phyloP scores from a whole-genome alignment of 768 basidiomycete genomes.

The Hericium erinaceus region DNA sequence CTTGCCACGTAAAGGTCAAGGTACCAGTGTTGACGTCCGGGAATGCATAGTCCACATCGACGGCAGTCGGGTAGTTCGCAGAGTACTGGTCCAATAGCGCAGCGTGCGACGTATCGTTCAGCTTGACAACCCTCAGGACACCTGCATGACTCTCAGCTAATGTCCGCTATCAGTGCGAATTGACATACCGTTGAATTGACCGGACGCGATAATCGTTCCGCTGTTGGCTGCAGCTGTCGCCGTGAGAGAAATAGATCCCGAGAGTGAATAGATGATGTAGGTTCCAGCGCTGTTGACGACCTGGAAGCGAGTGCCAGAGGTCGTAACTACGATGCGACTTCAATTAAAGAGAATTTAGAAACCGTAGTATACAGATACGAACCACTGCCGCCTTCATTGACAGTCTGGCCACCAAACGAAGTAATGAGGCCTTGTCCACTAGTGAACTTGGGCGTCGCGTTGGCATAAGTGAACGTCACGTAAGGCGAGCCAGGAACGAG shows the following conservation, averaged over 20 bases:
- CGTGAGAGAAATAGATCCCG: slow-evolving; percentile 21
- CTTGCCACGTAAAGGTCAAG: slow-evolving; percentile 25
- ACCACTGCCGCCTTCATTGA: slow-evolving; percentile 17
- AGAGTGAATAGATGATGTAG: slow-evolving; percentile 25
- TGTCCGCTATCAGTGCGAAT: background rate
- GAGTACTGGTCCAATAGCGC: slow-evolving; percentile 23
- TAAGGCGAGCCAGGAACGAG: slow-evolving; percentile 27
- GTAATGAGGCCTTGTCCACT: slow-evolving; percentile 23
- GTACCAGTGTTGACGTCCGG: slow-evolving; percentile 12
- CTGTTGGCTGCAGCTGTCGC: slow-evolving; percentile 10
- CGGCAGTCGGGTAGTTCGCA: slow-evolving; percentile 22
- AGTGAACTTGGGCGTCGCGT: slow-evolving; percentile 23
- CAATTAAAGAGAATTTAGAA: background rate
- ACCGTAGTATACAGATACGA: background rate
- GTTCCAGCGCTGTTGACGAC: slow-evolving; percentile 23
- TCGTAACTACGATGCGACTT: slow-evolving; percentile 13
- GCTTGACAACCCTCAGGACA: slow-evolving; percentile 21
- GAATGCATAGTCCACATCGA: slow-evolving; percentile 23
- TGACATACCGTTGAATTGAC: slow-evolving; percentile 18
- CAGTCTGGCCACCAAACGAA: slow-evolving; percentile 20
- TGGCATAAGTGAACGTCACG: slow-evolving; percentile 23
- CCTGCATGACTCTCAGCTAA: background rate
- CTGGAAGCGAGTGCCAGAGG: slow-evolving; percentile 21
- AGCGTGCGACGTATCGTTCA: slow-evolving; percentile 16
- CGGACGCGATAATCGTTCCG: slow-evolving; percentile 18